Base-by-base conservation (phyloP, 352 stramenopile genomes). In the Globisporangium abappressorium region DNA sequence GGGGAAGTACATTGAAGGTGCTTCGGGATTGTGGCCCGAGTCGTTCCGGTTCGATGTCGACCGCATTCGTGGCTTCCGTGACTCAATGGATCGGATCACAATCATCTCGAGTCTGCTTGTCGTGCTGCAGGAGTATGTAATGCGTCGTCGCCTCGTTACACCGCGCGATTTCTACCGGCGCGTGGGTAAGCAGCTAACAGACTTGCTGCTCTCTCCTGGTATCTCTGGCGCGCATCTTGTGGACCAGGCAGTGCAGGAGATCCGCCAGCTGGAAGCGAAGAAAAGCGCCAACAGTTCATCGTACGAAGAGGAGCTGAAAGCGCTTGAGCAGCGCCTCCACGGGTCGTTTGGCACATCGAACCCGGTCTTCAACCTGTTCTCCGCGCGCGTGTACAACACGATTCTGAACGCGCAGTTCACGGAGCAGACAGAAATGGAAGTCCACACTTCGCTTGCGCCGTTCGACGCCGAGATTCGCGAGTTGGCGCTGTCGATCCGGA, bases 351-450 rank as follows among this genome's bases (percentile, higher is more conserved):
- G 80, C 15, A 58, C 70, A 5, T 65, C 74, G n/a, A 91, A 87
- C 47, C 68, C 81, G 0, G 73, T 94, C 15, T 92, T 91, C 54
- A 66, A 65, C 24, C 71, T 94, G 9, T 89, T 91, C 47, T 82
- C 77, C 8, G 72, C 64, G 8, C 84, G 85, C 11, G 70, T 84
- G 0, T 55, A 64, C 4, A 64, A 56, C 46, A 71, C 77, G 5
- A 74, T 91, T 1, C 49, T 81, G 41, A 64, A 64, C 18, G 57
- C 75, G 0, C 62, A 76, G n/a, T 12, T 77, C 20, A 26, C 12
- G 5, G 69, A 80, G 15, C 33, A 62, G 12, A 33, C 61, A 15
- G 67, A 71, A 6, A 63, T 57, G 22, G 57, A 75, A 41, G 64
- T 91, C 1, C 83, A 91, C 49, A 46, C 77, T 12, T 90, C 85